These are phyloP conservation scores for Schrenkiella parvula DNA, from an alignment of 345 rosid species.

Conservation along the genomic window DNA sequence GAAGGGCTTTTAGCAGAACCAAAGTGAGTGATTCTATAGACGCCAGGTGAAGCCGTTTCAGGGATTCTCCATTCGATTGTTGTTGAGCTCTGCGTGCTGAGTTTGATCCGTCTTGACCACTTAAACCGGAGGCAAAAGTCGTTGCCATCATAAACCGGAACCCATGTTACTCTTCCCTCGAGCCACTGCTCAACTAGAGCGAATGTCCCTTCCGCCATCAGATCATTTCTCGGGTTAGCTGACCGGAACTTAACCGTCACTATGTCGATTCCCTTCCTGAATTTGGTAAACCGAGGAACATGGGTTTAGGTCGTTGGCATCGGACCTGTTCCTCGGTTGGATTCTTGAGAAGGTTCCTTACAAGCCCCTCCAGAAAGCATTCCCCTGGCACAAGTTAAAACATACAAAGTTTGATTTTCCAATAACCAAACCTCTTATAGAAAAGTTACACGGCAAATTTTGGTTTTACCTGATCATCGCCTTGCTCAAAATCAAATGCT, in stretches of 20 bases:
- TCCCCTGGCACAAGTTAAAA: slow-evolving; percentile 46
- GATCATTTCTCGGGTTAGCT: slow-evolving; percentile 81
- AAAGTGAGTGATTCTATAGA: slow-evolving; percentile 69
- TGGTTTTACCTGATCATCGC: slow-evolving; percentile 61
- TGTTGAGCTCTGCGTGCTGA: slow-evolving; percentile 59
- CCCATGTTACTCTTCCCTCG: slow-evolving; percentile 52
- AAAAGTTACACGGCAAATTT: background rate
- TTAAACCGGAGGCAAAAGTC: slow-evolving; percentile 72
- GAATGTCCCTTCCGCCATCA: slow-evolving; percentile 70
- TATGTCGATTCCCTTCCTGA: slow-evolving; percentile 43
- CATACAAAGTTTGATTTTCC: background rate
- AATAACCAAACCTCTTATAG: background rate
- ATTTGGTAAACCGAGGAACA: slow-evolving; percentile 39
- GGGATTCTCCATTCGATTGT: slow-evolving; percentile 78
- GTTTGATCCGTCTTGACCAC: slow-evolving; percentile 68
- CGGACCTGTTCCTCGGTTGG: slow-evolving; percentile 60
- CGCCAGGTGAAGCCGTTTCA: slow-evolving; percentile 47
- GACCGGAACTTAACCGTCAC: slow-evolving; percentile 80
- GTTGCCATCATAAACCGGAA: slow-evolving; percentile 76
- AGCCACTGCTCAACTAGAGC: slow-evolving; percentile 62
- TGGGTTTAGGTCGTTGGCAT: slow-evolving; percentile 83
- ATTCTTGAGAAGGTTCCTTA: slow-evolving; percentile 60
- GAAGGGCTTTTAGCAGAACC: slow-evolving; percentile 59
- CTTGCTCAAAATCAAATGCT: slow-evolving; percentile 93
- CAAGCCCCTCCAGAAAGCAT: slow-evolving; percentile 79